phyloP scores from a whole-genome alignment of 139 green algal species.

The Chlamydomonas sp. region DNA sequence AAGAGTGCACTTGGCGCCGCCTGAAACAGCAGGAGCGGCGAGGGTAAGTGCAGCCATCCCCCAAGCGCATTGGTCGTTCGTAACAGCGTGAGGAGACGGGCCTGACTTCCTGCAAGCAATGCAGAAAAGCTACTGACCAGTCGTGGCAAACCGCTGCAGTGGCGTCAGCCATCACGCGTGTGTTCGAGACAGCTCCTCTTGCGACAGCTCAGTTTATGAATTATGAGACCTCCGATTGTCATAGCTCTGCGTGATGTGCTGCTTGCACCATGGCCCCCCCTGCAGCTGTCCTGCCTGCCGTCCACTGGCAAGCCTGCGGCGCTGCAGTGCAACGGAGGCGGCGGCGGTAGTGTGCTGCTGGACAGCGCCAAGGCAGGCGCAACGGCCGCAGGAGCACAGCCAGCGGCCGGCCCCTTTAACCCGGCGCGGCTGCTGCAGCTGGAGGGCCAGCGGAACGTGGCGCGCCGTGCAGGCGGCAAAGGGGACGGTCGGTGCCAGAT shows the following conservation, averaged over 20 bases:
- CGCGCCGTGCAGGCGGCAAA: not conserved
- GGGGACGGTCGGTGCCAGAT: not conserved
- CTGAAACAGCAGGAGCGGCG: not conserved
- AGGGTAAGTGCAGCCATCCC: not conserved
- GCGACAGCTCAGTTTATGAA: no score
- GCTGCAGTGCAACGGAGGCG: not conserved
- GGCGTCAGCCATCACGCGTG: no score
- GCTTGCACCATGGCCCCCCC: no score
- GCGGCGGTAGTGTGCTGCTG: not conserved
- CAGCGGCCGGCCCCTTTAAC: conserved; percentile 10
- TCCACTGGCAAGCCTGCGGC: not conserved
- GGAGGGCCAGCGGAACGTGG: not conserved
- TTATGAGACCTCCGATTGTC: no score
- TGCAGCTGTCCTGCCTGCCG: conserved; percentile 1
- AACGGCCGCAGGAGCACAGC: not conserved
- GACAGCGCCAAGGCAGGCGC: not conserved
- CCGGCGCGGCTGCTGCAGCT: conserved; percentile 11
- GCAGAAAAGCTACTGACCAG: no score
- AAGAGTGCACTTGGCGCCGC: no score
- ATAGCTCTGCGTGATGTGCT: no score
- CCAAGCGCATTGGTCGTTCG: no score
- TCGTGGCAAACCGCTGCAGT: no score
- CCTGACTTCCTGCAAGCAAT: no score
- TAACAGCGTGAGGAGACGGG: no score
- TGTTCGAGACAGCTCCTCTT: no score